Conservation (phyloP, 371 early-diverging fungal genomes). For the Apophysomyces elegans region DNA sequence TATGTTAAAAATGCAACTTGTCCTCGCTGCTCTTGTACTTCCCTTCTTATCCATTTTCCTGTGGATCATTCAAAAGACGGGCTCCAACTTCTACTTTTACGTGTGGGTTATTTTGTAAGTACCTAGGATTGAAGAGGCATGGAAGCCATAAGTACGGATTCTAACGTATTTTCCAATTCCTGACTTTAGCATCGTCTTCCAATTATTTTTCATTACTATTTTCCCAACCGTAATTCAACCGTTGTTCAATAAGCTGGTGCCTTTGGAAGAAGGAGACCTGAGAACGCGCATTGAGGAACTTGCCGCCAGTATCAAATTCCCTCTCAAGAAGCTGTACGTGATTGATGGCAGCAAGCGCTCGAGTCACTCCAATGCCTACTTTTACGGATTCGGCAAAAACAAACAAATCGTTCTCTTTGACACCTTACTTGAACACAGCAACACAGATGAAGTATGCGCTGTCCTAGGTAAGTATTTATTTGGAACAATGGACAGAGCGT, state of each 20-base stretch:
- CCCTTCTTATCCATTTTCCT: slow-evolving; percentile 86
- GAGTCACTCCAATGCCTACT: slow-evolving; percentile 97
- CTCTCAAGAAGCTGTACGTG: slow-evolving; percentile 93
- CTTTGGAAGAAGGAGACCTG: slow-evolving; percentile 87
- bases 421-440: slow-evolving; percentile 89
- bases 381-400: slow-evolving; percentile 95
- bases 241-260: slow-evolving; percentile 96
- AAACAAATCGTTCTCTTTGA: slow-evolving; percentile 98
- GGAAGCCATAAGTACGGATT: background rate
- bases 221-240: slow-evolving; percentile 98
- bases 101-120: slow-evolving; percentile 87
- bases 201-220: slow-evolving; percentile 87
- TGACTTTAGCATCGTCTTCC: slow-evolving; percentile 74
- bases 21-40: slow-evolving; percentile 75
- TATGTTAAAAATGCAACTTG: slow-evolving; percentile 71
- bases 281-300: slow-evolving; percentile 85
- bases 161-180: background rate
- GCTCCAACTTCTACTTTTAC: slow-evolving; percentile 87
- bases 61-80: slow-evolving; percentile 83
- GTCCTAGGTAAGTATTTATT: slow-evolving; percentile 70
- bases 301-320: slow-evolving; percentile 88
- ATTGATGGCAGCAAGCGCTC: slow-evolving; percentile 97
- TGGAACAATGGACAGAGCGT: background rate
- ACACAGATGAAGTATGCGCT: slow-evolving; percentile 90
- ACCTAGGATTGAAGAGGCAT: background rate